These are phyloP conservation scores for Termitomyces sp. DNA, from an alignment of 768 basidiomycete genomes.

Conservation along the genomic window DNA sequence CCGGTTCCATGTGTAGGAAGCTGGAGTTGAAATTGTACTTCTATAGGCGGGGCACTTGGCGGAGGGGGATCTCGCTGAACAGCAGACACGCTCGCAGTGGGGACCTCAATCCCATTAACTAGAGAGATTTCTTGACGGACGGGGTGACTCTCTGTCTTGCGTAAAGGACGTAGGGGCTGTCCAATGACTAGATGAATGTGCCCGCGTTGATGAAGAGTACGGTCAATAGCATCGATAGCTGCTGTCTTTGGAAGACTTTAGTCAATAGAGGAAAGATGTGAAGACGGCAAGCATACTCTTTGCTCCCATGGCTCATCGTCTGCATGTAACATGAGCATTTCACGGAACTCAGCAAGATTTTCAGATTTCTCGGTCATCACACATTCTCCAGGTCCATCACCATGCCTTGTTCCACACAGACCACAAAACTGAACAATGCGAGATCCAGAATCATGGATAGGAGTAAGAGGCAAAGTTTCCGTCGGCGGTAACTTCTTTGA, in stretches of 20 bases:
- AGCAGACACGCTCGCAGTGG: not conserved
- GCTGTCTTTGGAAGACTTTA: slow-evolving; percentile 29
- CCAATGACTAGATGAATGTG: slow-evolving; percentile 50
- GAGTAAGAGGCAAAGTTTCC: slow-evolving; percentile 7
- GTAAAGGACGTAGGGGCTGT: slow-evolving; percentile 58
- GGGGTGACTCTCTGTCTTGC: slow-evolving; percentile 3
- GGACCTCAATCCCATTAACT: not conserved
- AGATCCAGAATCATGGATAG: slow-evolving; percentile 13
- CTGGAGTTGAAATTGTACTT: not conserved
- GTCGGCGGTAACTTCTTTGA: slow-evolving; percentile 8
- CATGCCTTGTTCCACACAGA: slow-evolving; percentile 54
- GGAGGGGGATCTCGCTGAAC: not conserved
- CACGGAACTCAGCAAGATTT: slow-evolving; percentile 64
- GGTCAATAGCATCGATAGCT: slow-evolving; percentile 68
- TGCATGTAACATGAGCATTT: slow-evolving; percentile 57
- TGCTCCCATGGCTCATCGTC: slow-evolving; percentile 62
- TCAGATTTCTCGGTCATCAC: slow-evolving; percentile 59
- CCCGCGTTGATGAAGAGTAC: slow-evolving; percentile 50
- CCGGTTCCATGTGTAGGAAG: not conserved
- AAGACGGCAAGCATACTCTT: slow-evolving; percentile 37
- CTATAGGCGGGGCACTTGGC: not conserved
- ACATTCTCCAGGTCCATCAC: slow-evolving; percentile 40
- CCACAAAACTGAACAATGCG: slow-evolving; percentile 36
- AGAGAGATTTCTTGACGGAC: not conserved
- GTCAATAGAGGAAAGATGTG: not conserved